These are phyloP conservation scores for Xylaria sp. DNA, from an alignment of 2,329 filamentous ascomycete genomes.

Conservation along the genomic window DNA sequence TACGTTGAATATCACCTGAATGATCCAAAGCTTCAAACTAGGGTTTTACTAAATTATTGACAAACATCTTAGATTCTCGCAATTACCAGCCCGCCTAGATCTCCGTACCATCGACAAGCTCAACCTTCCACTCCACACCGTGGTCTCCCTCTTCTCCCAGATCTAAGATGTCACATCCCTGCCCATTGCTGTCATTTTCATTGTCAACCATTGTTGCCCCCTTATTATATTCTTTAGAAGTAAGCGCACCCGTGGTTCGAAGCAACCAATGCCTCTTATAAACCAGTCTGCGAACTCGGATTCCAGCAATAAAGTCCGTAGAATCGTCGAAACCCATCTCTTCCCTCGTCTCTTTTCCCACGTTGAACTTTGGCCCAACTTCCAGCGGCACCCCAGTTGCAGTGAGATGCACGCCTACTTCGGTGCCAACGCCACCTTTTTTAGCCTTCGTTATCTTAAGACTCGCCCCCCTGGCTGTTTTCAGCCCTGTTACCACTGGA, in stretches of 20 bases:
- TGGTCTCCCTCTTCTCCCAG: neutral
- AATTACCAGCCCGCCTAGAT: too few species aligned
- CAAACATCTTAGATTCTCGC: too few species aligned
- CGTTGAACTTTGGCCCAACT: neutral
- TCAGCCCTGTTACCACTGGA: conserved; percentile 2
- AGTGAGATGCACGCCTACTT: neutral
- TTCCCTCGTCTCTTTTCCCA: neutral
- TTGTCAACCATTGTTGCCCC: neutral
- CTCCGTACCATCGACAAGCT: too few species aligned
- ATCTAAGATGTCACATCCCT: neutral
- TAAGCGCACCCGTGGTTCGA: neutral
- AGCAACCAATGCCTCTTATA: conserved; percentile 3
- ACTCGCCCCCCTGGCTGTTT: neutral
- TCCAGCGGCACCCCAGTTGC: neutral
- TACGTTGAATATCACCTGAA: too few species aligned
- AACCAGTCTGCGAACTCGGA: neutral
- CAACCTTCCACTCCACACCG: too few species aligned
- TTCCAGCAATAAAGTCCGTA: neutral
- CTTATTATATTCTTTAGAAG: neutral
- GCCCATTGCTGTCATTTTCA: too few species aligned
- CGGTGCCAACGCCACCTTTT: too few species aligned
- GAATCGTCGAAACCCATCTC: neutral
- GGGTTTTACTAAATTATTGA: too few species aligned
- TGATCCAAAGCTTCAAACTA: too few species aligned
- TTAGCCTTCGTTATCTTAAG: neutral